Base-by-base conservation (phyloP, 768 basidiomycete genomes). In the Peribolospora baueri region DNA sequence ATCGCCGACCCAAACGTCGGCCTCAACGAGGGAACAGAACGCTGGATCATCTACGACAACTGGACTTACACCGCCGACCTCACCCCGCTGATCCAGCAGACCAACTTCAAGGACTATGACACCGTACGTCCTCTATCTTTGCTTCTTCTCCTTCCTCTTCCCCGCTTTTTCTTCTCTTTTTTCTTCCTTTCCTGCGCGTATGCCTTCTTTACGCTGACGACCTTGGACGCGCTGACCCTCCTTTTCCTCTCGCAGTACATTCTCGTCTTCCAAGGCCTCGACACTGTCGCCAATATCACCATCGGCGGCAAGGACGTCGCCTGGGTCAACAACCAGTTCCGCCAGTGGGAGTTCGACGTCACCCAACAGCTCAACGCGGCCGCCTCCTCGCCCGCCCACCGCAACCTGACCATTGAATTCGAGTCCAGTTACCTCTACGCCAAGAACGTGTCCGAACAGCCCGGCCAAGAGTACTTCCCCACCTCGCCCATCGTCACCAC, bases 21-120 rank as follows among this genome's bases (percentile, higher is more conserved):
- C 3, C 71, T 75, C 42, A 77, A 76, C 56, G 76, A 77, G 55
- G 75, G 73, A 56, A 73, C 72, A 1, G 69, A 76, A 60, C 68
- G 76, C 57, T 77, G 75, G 76, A 67, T 77, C 50, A 69, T 70
- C 40, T 66, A 72, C 52, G 75, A 77, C 54, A 74, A 74, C 55
- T 78, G 77, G 76, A 76, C 74, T 0, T 76, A 76, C 58, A 76
- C 74, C 0, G 74, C 75, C 3, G 74, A 75, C 60, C 55, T 77
- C 42, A 61, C 71, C 1, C 73, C 76, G 25, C 25, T 25, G 25
- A 25, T 25, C 25, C 25, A 25, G 25, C 25, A 25, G 25, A 25
- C 25, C 25, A 25, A 25, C 25, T 25, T 25, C 1, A 25, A 25
- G 25, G 25, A 25, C 25, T 25, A 25, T 25, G 25, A 25, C 25